Evolutionary conservation across 805 yeast species (phyloP), one percentile per base, ranked within the genome.

Genomic region (Candida endomychidarum): DNA sequence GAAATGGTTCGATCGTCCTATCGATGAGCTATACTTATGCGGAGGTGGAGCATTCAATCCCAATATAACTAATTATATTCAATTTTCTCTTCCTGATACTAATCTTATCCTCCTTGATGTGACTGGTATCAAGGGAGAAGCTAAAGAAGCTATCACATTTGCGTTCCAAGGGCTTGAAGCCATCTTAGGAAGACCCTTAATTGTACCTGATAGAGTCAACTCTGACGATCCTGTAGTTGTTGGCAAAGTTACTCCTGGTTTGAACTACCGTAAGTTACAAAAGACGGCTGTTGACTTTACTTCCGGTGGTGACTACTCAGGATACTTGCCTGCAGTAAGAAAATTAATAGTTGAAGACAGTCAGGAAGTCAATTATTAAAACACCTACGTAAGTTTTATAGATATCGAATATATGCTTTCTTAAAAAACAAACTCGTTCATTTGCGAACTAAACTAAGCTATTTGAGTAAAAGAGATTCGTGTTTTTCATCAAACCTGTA

Each of bases 31-130:
- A 15, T 51, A 40, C 28, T 17, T 54, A 26, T 54, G 57, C 34
- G 60, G 60, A 32, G 60, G 60, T 12, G 60, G 60, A 10, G 50
- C 60, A n/a, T 35, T 38, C 14, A 55, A 55, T 42, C 50, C 48
- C 4, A 50, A 51, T 31, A 52, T 55, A 26, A 43, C 45, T 5
- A 38, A 45, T 3, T 48, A 35, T 31, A 41, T 55, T 16, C 45
- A 47, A 27, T 28, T 32, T 17, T 19, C 26, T 8, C 48, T 48
- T 34, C 58, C 58, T 8, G 38, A 51, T 9, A 51, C 47, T 36
- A 51, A 46, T 30, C 37, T 55, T n/a, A 8, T 42, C 10, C 42
- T 47, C n/a, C 42, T 42, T 16, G 52, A 52, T 35, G 43, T 21
- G 8, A 37, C 41, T 12, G 46, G 46, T 7, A 29, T 45, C 8